Base-by-base conservation (phyloP, 371 early-diverging fungal genomes). In the Parasitella parasitica region DNA sequence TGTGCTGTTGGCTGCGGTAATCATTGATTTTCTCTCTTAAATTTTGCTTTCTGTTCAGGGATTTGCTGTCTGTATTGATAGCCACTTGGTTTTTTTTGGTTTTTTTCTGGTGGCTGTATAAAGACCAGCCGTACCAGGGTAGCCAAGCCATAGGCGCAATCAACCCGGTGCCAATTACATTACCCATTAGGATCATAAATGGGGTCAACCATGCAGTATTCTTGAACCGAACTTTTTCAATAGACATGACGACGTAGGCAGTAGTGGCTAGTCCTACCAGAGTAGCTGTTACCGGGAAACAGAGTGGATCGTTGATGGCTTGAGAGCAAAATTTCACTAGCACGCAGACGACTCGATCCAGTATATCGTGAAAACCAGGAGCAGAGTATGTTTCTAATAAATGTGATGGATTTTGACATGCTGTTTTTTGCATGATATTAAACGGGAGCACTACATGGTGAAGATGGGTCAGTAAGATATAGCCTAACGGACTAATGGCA, bases 201-300 rank as follows among this genome's bases (percentile, higher is more conserved):
- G 62, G 43, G 3, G 62, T 22, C 4, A 61, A 13, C 0, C 24
- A 36, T 6, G 20, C 34, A 2, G 13, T 51, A 51, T 28, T 52
- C 8, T 43, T 43, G 20, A 51, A 50, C 2, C 62, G 35, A 20
- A 20, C 32, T 8, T 59, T 34, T 39, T 67, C 67, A 5, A 67
- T 54, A 2, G 63, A 57, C 58, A 67, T 67, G 28, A 67, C 39
- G 7, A 63, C 54, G 48, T 67, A 67, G 13, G 60, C 39, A 5
- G 66, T 65, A 4, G 66, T 65, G 7, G 66, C 66, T 6, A 49
- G 6, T 18, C 66, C 56, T 7, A 65, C 39, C 35, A 67, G 30
- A 0, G 54, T 58, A 11, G 59, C 63, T 48, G 62, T 61, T 20
- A 61, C 18, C 18, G 62, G 39, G 36, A 57, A 64, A 46, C 54